Evolutionary conservation across 1,139 yeast genomes (phyloP), one percentile per base, ranked within the genome.

Genomic region (Magnusiomyces fungicola): DNA sequence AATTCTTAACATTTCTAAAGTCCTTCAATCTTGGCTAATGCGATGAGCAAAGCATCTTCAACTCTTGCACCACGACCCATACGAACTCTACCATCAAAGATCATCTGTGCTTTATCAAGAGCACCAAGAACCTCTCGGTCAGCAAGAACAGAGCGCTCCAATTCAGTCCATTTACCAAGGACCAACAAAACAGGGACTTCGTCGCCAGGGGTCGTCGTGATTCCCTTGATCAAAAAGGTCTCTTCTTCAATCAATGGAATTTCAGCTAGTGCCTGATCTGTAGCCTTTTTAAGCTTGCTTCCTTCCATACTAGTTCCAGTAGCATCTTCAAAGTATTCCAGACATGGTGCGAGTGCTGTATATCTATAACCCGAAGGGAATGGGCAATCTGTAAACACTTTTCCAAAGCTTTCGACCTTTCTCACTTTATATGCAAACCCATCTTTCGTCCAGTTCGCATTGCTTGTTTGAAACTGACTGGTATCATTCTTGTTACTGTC

Each of bases 371-470:
- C 96, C 5, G 79, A 80, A 2, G 79, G 73, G 48, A 73, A 74
- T 2, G 83, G 72, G 46, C 84, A 74, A 59, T 83, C 86, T 7
- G 94, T 82, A 65, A 87, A 89, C 0, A 89, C 68, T 18, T 79
- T 71, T 44, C 80, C 77, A 59, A 88, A 81, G 10, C 70, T 64
- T 46, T 71, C 70, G 2, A 85, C 86, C 18, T 83, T 68, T 51
- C 97, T 72, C 2, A 89, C 90, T 53, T 75, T 78, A 65, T 84
- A 89, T 0, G 95, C 96, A 65, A 81, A 85, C 3, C 71, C 51
- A 5, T 52, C 53, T 0, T 57, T 33, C 12, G 42, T 27, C 53
- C 57, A 43, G 6, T 38, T 36, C 36, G 53, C 38, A 48, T 16
- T 29, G 67, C 44, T 62, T 64, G 19, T 25, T 10, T 43, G 40